Evolutionary conservation across 2,329 filamentous ascomycete genomes (phyloP).

Genomic region (Diaporthe destruens): DNA sequence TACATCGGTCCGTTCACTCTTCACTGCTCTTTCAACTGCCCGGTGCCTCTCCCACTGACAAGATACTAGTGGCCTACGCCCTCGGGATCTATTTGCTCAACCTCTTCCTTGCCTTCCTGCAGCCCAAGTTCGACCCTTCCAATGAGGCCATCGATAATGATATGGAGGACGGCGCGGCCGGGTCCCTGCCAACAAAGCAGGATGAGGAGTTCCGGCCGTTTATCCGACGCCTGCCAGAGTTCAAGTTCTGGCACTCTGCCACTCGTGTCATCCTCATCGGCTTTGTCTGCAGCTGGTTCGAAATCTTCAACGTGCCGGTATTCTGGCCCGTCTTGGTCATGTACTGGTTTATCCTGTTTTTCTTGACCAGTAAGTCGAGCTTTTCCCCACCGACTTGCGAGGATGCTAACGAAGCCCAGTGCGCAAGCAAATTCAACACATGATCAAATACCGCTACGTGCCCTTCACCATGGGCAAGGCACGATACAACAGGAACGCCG

Average conservation of each 20-base stretch:
- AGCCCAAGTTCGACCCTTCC: slow-evolving; percentile 98
- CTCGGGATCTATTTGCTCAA: slow-evolving; percentile 99
- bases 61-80: slow-evolving; percentile 86
- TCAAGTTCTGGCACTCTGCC: slow-evolving; percentile 99
- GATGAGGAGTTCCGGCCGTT: slow-evolving; percentile 99
- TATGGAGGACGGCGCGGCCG: slow-evolving; percentile 91
- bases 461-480: slow-evolving; percentile 94
- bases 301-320: slow-evolving; percentile 94
- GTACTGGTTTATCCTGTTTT: slow-evolving; percentile 98
- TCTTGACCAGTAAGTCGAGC: slow-evolving; percentile 84
- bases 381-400: not conserved
- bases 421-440: slow-evolving; percentile 99
- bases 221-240: slow-evolving; percentile 94
- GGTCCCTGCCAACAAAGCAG: slow-evolving; percentile 89
- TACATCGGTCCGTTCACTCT: slow-evolving; percentile 82
- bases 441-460: slow-evolving; percentile 99
- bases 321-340: slow-evolving; percentile 99
- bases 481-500: slow-evolving; percentile 77
- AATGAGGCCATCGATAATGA: slow-evolving; percentile 92
- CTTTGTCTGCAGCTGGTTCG: slow-evolving; percentile 92
- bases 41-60: slow-evolving; percentile 40
- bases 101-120: slow-evolving; percentile 97
- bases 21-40: not conserved
- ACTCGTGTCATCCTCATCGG: slow-evolving; percentile 87
- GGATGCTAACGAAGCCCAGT: slow-evolving; percentile 66